These are phyloP conservation scores for Claviceps quebecensis DNA, from an alignment of 2,329 filamentous ascomycete species.

Conservation along the genomic window DNA sequence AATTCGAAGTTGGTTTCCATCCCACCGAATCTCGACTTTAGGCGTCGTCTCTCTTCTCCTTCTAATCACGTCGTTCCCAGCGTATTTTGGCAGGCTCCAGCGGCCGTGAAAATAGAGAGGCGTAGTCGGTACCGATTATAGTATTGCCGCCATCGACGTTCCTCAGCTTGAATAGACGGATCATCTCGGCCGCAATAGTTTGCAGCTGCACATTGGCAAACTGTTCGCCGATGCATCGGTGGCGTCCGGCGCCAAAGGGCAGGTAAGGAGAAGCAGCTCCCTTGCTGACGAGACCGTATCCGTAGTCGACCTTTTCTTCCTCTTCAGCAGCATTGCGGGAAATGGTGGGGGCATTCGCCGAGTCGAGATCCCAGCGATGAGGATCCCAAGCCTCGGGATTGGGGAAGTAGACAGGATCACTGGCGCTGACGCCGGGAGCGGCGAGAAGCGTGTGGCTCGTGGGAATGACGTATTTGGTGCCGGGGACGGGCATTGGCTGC, in stretches of 20 bases:
- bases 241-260: slow-evolving; percentile 83
- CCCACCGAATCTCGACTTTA: not conserved
- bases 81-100: slow-evolving; percentile 55
- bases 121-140: slow-evolving; percentile 55
- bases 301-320: slow-evolving; percentile 77
- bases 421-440: slow-evolving; percentile 68
- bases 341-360: slow-evolving; percentile 37
- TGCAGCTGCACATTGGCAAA: slow-evolving; percentile 89
- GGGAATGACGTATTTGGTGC: slow-evolving; percentile 72
- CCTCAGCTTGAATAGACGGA: slow-evolving; percentile 66
- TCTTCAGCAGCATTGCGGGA: slow-evolving; percentile 32
- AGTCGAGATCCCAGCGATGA: slow-evolving; percentile 69
- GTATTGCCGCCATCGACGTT: slow-evolving; percentile 58
- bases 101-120: slow-evolving; percentile 60
- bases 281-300: slow-evolving; percentile 86
- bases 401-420: slow-evolving; percentile 63
- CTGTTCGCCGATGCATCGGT: slow-evolving; percentile 92
- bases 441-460: slow-evolving; percentile 69
- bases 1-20: not conserved
- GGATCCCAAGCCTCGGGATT: slow-evolving; percentile 77
- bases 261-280: slow-evolving; percentile 81
- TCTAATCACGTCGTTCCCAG: slow-evolving; percentile 55
- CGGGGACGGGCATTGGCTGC: slow-evolving; percentile 68
- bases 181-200: slow-evolving; percentile 65
- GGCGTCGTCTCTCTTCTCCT: not conserved